These are phyloP conservation scores for Ceratobasidium papillatum DNA, from an alignment of 1,284 basidiomycete species.

Conservation along the genomic window DNA sequence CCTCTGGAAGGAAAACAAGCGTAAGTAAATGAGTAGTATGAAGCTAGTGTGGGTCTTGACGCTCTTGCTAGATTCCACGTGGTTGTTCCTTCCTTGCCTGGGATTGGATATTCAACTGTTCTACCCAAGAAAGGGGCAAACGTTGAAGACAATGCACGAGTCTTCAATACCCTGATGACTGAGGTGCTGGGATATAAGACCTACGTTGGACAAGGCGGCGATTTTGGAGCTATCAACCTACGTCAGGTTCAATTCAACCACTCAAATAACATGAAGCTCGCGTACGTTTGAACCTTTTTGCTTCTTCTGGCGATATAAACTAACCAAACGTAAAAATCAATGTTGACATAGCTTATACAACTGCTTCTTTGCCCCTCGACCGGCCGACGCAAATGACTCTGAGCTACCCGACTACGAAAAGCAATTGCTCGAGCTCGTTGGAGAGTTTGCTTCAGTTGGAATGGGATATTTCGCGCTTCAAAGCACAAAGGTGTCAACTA, in stretches of 20 bases:
- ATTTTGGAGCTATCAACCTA: conserved; percentile 43
- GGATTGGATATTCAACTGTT: conserved; percentile 47
- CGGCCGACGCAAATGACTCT: neutral
- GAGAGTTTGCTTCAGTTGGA: conserved; percentile 4
- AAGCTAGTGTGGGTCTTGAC: neutral
- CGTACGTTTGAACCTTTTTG: conserved; percentile 5
- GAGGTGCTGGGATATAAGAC: conserved; percentile 47
- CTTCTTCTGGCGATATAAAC: neutral
- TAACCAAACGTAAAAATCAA: neutral
- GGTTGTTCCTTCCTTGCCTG: conserved; percentile 47
- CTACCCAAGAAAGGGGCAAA: conserved; percentile 45
- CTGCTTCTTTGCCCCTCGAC: conserved; percentile 29
- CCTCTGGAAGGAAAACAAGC: conserved; percentile 45
- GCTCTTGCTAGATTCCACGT: conserved; percentile 46
- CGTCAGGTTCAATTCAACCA: conserved; percentile 38
- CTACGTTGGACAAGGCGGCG: conserved; percentile 48
- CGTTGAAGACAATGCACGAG: conserved; percentile 45
- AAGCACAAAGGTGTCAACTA: conserved; percentile 38
- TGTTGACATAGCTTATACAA: conserved; percentile 16
- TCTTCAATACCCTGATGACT: conserved; percentile 48
- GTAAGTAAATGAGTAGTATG: conserved; percentile 40
- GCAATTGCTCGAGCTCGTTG: conserved; percentile 23
- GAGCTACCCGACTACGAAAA: conserved; percentile 30
- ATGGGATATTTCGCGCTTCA: conserved; percentile 32
- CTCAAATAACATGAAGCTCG: conserved; percentile 38